Evolutionary conservation across 768 basidiomycete species (phyloP), one percentile per base, ranked within the genome.

Genomic region (Termitomyces sp.): DNA sequence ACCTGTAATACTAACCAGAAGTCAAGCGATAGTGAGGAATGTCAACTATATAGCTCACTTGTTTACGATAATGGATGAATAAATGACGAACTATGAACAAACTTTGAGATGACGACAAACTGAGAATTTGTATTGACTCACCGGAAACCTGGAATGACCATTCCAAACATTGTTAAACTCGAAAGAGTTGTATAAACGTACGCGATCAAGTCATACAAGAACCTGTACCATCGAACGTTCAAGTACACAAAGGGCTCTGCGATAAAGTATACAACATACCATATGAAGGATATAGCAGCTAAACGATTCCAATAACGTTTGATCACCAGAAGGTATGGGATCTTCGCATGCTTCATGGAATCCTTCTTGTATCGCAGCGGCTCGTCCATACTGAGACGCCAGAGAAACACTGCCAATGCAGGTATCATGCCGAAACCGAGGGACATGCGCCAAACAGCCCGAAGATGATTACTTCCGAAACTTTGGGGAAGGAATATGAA

Each of bases 361-460:
- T 91, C 83, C 63, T 83, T 86, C 70, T 82, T 85, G 71, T 80
- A 95, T 28, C 84, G 76, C 18, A 79, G 76, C 0, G 93, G 91
- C 65, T 95, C 91, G 36, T 85, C 80, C 88, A 95, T 93, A 58
- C 76, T 82, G 55, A 92, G 68, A 62, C 93, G 90, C 92, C 94
- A 95, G 56, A 92, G 67, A 67, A 95, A 85, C 18, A 95, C 86
- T 7, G 82, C 81, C 7, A 83, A 60, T 12, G 93, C 93, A 32
- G 93, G 93, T 51, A 95, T 67, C 44, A 87, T 74, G 35, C 94
- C 93, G 16, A 95, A 79, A 30, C 90, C 93, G 14, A 95, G 81
- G 30, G 93, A 90, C 40, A 91, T 64, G 50, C 93, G 86, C 93
- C 93, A 95, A 3, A 92, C 88, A 5, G 87, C 89, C 26, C 88